Base-by-base conservation (phyloP, 805 yeast species). In the Teunomyces cretensis region DNA sequence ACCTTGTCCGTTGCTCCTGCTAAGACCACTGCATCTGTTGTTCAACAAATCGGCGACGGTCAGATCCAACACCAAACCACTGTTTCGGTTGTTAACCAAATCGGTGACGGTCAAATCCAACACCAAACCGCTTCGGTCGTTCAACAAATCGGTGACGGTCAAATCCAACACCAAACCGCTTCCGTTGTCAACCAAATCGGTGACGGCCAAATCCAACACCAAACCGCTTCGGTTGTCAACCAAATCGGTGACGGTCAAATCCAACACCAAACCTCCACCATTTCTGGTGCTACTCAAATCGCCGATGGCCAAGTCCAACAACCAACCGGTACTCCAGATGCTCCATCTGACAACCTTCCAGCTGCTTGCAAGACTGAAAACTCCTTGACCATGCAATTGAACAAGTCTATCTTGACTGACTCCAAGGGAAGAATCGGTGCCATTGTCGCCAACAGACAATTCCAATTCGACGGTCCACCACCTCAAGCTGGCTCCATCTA, bases 401-500 rank as follows among this genome's bases (percentile, higher is more conserved):
- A 70, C 27, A 70, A 58, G n/a, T 65, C 80, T 51, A 56, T 79
- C 42, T 72, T 86, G 59, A 75, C 70, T 8, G 92, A 85, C 60
- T 60, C 75, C 31, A 53, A 70, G 50, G 86, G 86, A 36, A 81
- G 92, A 78, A 68, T 85, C 52, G 91, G 91, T 54, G 79, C 90
- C 43, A 83, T 85, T 68, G 92, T 85, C 56, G 82, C 90, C 45
- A 85, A 84, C 83, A 77, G 86, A 75, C 92, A 85, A 72, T 81
- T 83, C 78, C 88, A 83, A 69, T 83, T 82, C 61, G 88, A 84
- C 62, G 88, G 88, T 62, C 87, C 87, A 48, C 84, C 87, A 70
- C 90, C 91, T 60, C 92, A 85, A 75, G 88, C 61, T 33, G 65
- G 65, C 30, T 44, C 64, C 48, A 59, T 61, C 48, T 61, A 54